Evolutionary conservation across 305 asterid species (phyloP), one percentile per base, ranked within the genome.

Genomic region (Caryopteris hybrid): DNA sequence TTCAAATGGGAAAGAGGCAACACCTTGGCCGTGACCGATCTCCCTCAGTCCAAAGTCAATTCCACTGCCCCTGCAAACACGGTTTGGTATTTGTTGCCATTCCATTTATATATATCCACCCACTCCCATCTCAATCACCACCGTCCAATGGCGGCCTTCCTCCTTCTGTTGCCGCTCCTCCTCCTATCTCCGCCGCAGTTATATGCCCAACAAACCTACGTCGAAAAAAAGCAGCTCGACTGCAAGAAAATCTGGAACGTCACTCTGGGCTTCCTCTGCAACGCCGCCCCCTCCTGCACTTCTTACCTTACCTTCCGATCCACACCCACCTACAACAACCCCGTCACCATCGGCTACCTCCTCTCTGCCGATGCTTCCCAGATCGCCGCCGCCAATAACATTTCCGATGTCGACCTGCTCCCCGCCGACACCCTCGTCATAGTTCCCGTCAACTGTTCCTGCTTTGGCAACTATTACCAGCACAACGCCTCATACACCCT

Each of bases 271-370:
- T 84, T 73, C 79, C 48, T 71, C 38, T 87, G 90, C 79, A 84
- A 84, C 62, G 81, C 75, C 27, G 72, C 82, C 70, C 2, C 79
- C 13, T 69, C 81, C 27, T 87, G 91, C 82, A 34, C 73, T 17
- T 81, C 94, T 23, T 87, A 75, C 76, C 74, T 79, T 62, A 76
- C 94, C 16, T 85, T 87, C 82, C 76, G 87, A 16, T 61, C 90
- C 10, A 79, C 75, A 14, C 61, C 82, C 33, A 67, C 34, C 2
- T 87, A 82, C 90, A 83, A 83, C 77, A 76, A 0, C 59, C 84
- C 91, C 60, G 71, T 41, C 42, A 13, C 62, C 27, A 73, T 83
- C 57, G 84, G 80, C 13, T 42, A 61, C 22, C 88, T 87, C 59
- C 83, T 87, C 63, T 8, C 67, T 9, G 80, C 87, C 50, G 75